Conservation (phyloP, 441 rosid genomes). For the Theobroma grandiflorum region DNA sequence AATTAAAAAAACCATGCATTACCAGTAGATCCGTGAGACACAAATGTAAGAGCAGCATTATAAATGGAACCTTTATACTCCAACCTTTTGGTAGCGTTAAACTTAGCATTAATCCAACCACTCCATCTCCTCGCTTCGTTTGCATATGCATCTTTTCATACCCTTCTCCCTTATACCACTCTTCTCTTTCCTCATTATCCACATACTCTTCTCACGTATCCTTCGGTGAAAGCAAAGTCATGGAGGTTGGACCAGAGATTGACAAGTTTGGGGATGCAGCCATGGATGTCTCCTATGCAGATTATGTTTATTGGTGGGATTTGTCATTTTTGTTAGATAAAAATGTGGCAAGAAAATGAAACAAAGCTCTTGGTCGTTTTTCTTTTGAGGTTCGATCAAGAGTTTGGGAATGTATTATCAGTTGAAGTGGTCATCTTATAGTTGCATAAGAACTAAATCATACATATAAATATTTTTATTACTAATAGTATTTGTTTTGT, state of each 20-base stretch:
- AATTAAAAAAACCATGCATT: slow-evolving; percentile 21
- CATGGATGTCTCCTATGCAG: slow-evolving; percentile 90
- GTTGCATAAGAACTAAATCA: not conserved
- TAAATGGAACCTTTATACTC: slow-evolving; percentile 70
- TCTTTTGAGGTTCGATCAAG: not conserved
- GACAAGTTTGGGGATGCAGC: slow-evolving; percentile 67
- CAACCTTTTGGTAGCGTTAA: slow-evolving; percentile 54
- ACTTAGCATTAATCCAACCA: slow-evolving; percentile 53
- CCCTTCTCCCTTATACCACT: slow-evolving; percentile 77
- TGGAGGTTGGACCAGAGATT: slow-evolving; percentile 82
- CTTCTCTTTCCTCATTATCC: slow-evolving; percentile 68
- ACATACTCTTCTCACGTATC: slow-evolving; percentile 73
- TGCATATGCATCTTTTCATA: slow-evolving; percentile 77
- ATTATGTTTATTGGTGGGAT: slow-evolving; percentile 45
- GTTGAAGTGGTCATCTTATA: not conserved
- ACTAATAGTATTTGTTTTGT: too few relatives aligned
- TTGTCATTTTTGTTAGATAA: too few relatives aligned
- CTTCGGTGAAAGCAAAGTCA: slow-evolving; percentile 73
- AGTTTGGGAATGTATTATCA: not conserved
- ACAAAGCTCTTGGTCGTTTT: too few relatives aligned
- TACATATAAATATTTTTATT: too few relatives aligned
- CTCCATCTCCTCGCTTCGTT: slow-evolving; percentile 84
- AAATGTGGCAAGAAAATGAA: too few relatives aligned
- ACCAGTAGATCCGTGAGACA: slow-evolving; percentile 86
- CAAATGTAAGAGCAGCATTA: slow-evolving; percentile 79